Evolutionary conservation across 768 basidiomycete genomes (phyloP).

Genomic region (Podaxis sp.): DNA sequence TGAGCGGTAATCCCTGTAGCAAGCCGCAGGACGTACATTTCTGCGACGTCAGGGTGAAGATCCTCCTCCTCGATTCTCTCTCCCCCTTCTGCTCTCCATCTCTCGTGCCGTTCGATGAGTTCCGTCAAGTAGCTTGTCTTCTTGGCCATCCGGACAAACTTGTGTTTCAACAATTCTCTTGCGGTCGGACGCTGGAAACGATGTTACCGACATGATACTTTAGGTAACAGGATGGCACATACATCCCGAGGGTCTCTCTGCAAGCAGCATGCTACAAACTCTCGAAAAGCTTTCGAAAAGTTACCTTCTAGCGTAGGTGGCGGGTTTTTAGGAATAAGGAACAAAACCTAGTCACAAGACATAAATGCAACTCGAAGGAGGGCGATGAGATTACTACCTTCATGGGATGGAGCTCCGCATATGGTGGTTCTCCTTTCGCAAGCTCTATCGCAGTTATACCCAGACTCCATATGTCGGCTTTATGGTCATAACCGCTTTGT

Average conservation of each 20-base stretch:
- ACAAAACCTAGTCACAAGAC: conserved; percentile 69
- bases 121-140: conserved; percentile 95
- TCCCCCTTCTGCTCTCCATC: conserved; percentile 91
- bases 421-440: conserved; percentile 97
- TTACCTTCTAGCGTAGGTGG: conserved; percentile 88
- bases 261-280: conserved; percentile 91
- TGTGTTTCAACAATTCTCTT: conserved; percentile 94
- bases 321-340: conserved; percentile 97
- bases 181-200: conserved; percentile 80
- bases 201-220: conserved; percentile 18
- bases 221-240: conserved; percentile 26
- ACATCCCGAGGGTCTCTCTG: conserved; percentile 94
- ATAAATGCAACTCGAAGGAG: conserved; percentile 19
- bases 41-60: conserved; percentile 50
- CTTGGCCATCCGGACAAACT: conserved; percentile 93
- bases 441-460: conserved; percentile 98
- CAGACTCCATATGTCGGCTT: conserved; percentile 98
- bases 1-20: conserved; percentile 6
- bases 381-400: conserved; percentile 55
- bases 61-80: conserved; percentile 74
- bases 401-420: conserved; percentile 98
- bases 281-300: conserved; percentile 91
- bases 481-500: conserved; percentile 98
- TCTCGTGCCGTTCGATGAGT: conserved; percentile 90
- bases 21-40: conserved; percentile 49